Percentiles rank a stretch among this genome's conserved stretches.
phyloP scores from a whole-genome alignment of 176 grass and related monocot genomes.

The Lolium multiflorum region DNA sequence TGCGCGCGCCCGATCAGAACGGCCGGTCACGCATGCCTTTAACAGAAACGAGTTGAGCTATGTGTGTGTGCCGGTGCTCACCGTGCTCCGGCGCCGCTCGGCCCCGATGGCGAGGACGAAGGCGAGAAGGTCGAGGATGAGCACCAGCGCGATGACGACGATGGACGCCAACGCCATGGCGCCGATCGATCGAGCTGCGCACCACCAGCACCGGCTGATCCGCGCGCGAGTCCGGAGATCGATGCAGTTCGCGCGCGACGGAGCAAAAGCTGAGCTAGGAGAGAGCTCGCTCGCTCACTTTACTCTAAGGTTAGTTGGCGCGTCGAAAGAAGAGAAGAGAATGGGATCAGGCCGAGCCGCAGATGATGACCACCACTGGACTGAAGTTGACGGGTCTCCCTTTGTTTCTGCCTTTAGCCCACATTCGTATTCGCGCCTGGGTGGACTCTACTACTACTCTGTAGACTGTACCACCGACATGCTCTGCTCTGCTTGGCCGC shows the following conservation, averaged over 20 bases:
- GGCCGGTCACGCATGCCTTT: no score
- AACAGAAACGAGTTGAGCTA: no score
- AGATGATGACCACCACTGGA: slow-evolving; percentile 9
- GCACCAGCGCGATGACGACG: slow-evolving; percentile 29
- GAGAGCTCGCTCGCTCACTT: background rate
- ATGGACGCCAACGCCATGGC: slow-evolving; percentile 60
- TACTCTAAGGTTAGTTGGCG: background rate
- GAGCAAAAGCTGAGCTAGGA: no score
- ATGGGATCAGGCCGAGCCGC: background rate
- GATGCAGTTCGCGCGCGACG: no score
- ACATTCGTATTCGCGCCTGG: no score
- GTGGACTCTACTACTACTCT: no score
- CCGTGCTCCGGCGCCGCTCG: slow-evolving; percentile 46
- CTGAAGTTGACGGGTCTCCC: background rate
- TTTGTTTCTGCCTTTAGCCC: no score
- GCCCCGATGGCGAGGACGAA: no score
- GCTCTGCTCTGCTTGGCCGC: no score
- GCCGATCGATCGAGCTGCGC: background rate
- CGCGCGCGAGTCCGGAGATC: background rate
- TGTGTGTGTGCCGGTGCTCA: slow-evolving; percentile 25
- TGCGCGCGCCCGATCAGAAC: background rate
- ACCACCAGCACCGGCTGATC: background rate
- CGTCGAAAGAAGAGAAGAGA: no score
- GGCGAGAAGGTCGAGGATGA: no score
- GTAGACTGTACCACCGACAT: no score